Evolutionary conservation across 106 monocot species (phyloP).

Genomic region (Hemerocallis citrina): DNA sequence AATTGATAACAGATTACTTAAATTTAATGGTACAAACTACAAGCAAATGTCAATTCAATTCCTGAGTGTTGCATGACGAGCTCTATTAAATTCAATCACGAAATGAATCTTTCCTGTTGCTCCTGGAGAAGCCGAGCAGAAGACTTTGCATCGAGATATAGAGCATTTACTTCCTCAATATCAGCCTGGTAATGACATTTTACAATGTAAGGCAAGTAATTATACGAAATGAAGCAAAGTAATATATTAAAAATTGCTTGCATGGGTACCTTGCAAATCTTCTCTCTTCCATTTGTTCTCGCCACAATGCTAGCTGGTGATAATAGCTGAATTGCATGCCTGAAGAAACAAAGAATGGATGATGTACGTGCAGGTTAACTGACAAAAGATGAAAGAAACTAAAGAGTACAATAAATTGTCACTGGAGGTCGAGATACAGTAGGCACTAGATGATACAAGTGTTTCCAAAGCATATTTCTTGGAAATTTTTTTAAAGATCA

Average conservation of each 20-base stretch:
- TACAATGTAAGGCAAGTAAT: not conserved
- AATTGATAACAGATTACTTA: too few relatives aligned
- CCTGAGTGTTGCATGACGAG: too few relatives aligned
- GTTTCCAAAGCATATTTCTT: too few relatives aligned
- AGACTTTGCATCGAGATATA: constrained; percentile 84
- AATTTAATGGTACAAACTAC: too few relatives aligned
- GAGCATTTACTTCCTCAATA: constrained; percentile 64
- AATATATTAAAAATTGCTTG: not conserved
- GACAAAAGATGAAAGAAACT: not conserved
- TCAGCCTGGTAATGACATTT: constrained; percentile 43
- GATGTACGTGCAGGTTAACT: not conserved
- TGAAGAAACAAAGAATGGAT: constrained; percentile 16
- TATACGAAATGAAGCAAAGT: not conserved
- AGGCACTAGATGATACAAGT: too few relatives aligned
- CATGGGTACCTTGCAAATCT: constrained; percentile 84
- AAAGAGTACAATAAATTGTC: too few relatives aligned
- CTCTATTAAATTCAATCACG: not conserved
- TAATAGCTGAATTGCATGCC: constrained; percentile 87
- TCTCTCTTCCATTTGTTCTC: constrained; percentile 76
- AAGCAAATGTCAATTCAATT: too few relatives aligned
- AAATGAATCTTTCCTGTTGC: constrained; percentile 79
- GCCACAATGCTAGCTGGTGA: constrained; percentile 79
- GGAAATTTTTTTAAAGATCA: too few relatives aligned
- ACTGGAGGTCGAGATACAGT: too few relatives aligned
- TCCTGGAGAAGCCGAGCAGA: constrained; percentile 85